These are phyloP conservation scores for Ensete glaucum DNA, from an alignment of 176 grass and related monocot species.

Conservation along the genomic window DNA sequence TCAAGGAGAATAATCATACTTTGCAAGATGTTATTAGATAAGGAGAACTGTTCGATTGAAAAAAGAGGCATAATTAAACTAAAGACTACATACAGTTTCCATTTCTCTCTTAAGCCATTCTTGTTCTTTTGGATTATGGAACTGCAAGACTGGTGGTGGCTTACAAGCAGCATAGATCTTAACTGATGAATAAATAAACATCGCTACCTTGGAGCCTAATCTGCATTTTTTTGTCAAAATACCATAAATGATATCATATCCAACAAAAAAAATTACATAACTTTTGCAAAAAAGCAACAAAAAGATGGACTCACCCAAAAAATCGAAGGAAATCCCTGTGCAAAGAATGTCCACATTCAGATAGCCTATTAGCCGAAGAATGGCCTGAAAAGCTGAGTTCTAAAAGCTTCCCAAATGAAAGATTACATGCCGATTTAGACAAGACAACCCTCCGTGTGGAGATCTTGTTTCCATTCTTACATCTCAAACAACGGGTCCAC, in stretches of 20 bases:
- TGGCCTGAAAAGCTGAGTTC: slow-evolving; percentile 94
- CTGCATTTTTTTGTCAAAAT: slow-evolving; percentile 33
- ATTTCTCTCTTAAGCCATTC: slow-evolving; percentile 56
- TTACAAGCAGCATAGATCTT: slow-evolving; percentile 70
- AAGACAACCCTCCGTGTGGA: slow-evolving; percentile 51
- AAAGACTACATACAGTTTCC: slow-evolving; percentile 47
- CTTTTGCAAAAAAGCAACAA: neutral
- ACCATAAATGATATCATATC: neutral
- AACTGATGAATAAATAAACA: slow-evolving; percentile 77
- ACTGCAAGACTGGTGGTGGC: slow-evolving; percentile 53
- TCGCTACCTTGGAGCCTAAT: slow-evolving; percentile 73
- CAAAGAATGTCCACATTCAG: slow-evolving; percentile 72
- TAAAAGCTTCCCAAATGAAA: slow-evolving; percentile 92
- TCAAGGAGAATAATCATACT: slow-evolving; percentile 27
- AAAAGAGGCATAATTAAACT: neutral
- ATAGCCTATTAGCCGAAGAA: slow-evolving; percentile 45
- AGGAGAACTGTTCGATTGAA: too few relatives aligned
- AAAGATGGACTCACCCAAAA: slow-evolving; percentile 56
- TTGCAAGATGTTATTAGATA: too few relatives aligned
- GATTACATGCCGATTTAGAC: slow-evolving; percentile 54
- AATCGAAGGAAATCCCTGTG: slow-evolving; percentile 87
- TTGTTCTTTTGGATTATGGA: slow-evolving; percentile 48
- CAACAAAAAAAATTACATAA: neutral
- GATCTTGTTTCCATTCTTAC: slow-evolving; percentile 43
- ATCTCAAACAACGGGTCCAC: slow-evolving; percentile 88